Conservation (phyloP, 1,284 basidiomycete genomes). For the Schizophyllum amplum region DNA sequence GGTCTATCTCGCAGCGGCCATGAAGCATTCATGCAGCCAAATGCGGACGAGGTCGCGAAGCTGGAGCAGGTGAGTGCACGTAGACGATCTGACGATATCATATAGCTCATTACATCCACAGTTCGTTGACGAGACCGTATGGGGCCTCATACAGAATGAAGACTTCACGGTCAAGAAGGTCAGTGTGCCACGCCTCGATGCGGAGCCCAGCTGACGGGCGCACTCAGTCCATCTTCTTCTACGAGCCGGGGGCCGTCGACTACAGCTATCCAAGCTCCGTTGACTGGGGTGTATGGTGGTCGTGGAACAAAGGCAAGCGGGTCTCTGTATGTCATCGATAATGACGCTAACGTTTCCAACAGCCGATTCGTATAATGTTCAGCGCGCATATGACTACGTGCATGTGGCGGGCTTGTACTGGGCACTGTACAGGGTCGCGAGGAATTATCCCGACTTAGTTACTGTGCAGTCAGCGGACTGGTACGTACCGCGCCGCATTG, state of each 20-base stretch:
- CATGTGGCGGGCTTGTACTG: constrained; percentile 52
- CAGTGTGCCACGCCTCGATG: neutral
- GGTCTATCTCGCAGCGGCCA: constrained; percentile 33
- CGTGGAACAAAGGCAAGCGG: constrained; percentile 46
- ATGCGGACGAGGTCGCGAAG: constrained; percentile 41
- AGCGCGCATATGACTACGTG: constrained; percentile 54
- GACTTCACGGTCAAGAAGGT: constrained; percentile 41
- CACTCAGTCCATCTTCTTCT: constrained; percentile 44
- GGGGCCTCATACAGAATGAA: constrained; percentile 19
- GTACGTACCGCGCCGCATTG: constrained; percentile 24
- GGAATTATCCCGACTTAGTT: constrained; percentile 46
- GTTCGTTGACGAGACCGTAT: neutral
- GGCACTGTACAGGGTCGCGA: constrained; percentile 49
- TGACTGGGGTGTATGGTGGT: constrained; percentile 51
- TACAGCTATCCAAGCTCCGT: constrained; percentile 44
- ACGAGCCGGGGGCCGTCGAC: constrained; percentile 34
- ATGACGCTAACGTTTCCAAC: no score
- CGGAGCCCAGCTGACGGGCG: constrained; percentile 1
- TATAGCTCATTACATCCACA: neutral
- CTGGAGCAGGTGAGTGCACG: constrained; percentile 29
- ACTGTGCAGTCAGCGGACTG: constrained; percentile 43
- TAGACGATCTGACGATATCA: neutral
- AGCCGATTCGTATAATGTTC: constrained; percentile 35
- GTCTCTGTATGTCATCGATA: no score
- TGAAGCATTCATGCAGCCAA: constrained; percentile 53